Conservation (phyloP, 768 basidiomycete genomes). For the Exidia glandulosa region DNA sequence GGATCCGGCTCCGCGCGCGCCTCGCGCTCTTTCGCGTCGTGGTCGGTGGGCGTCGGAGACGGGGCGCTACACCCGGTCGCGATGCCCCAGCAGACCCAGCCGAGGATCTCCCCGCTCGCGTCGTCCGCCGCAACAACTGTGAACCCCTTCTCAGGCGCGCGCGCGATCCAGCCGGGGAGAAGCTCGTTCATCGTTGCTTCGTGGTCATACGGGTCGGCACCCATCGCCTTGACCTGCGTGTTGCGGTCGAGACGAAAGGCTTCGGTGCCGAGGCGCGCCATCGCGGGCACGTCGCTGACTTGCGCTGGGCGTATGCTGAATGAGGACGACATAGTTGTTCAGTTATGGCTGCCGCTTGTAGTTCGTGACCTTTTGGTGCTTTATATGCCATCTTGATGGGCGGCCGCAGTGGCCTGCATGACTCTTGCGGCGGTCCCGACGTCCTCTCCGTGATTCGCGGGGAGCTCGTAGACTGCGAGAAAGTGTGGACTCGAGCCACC, state of each 20-base stretch:
- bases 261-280: background rate
- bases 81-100: background rate
- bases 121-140: background rate
- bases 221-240: background rate
- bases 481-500: too few relatives aligned
- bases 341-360: too few relatives aligned
- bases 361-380: too few relatives aligned
- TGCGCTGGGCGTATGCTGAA: background rate
- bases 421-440: too few relatives aligned
- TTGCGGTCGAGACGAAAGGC: background rate
- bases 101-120: background rate
- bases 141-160: background rate
- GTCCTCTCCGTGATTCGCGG: too few relatives aligned
- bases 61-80: background rate
- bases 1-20: background rate
- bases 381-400: too few relatives aligned
- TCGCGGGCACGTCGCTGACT: background rate
- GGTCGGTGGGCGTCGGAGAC: background rate
- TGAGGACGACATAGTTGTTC: background rate
- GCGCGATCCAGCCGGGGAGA: background rate
- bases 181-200: background rate
- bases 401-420: too few relatives aligned
- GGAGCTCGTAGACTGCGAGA: too few relatives aligned
- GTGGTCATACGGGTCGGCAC: background rate
- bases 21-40: background rate